Conservation (phyloP, 2,329 filamentous ascomycete species). For the Sordariomycetes sp. region DNA sequence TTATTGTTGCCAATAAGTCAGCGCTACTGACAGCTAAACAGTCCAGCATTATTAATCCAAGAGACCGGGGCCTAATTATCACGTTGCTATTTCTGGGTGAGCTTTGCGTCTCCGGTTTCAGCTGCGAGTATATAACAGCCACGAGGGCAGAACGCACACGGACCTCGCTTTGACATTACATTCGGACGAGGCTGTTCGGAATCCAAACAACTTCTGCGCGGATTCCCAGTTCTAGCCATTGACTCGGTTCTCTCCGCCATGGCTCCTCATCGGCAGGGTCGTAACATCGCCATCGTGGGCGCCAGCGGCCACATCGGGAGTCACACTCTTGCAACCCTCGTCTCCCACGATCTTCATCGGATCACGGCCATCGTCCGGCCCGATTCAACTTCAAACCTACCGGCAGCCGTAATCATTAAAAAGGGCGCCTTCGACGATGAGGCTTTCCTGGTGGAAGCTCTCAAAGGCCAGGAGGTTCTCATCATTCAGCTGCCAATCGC, state of each 20-base stretch:
- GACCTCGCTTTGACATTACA: no score
- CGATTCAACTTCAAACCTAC: constrained; percentile 29
- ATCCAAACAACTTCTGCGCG: no score
- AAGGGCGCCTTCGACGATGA: constrained; percentile 37
- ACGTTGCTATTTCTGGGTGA: no score
- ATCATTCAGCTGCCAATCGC: constrained; percentile 10
- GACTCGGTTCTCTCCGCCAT: constrained; percentile 5
- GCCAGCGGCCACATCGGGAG: constrained; percentile 28
- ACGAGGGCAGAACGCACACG: no score
- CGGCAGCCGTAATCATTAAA: constrained; percentile 24
- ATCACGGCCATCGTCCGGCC: constrained; percentile 39
- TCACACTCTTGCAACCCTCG: constrained; percentile 24
- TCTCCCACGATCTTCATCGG: constrained; percentile 32
- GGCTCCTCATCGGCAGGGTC: constrained; percentile 7
- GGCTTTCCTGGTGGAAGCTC: constrained; percentile 14
- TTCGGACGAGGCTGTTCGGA: no score
- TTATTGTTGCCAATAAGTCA: no score
- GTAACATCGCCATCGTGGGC: constrained; percentile 18
- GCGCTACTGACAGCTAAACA: no score
- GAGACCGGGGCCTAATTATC: no score
- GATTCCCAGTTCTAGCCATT: no score
- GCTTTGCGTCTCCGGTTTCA: no score
- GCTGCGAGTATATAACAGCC: no score
- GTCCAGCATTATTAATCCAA: no score
- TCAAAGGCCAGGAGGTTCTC: constrained; percentile 22